These are phyloP conservation scores for Colletotrichum somersetense DNA, from an alignment of 2,329 filamentous ascomycete genomes.

Conservation along the genomic window DNA sequence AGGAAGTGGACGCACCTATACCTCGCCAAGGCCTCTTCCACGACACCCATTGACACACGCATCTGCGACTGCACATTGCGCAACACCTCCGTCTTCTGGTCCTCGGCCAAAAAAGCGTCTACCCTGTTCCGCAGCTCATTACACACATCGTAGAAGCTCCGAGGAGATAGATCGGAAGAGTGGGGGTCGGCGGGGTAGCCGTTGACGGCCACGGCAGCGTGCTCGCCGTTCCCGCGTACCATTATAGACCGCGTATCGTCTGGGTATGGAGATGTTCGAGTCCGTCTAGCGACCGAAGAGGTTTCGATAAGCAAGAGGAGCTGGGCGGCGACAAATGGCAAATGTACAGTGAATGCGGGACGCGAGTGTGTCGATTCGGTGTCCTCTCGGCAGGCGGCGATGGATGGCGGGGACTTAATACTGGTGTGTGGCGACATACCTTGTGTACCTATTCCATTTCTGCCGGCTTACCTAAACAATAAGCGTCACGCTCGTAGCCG, in stretches of 20 bases:
- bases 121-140: constrained; percentile 70
- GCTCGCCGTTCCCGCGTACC: constrained; percentile 28
- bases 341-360: constrained; percentile 14
- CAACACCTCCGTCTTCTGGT: constrained; percentile 68
- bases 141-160: constrained; percentile 57
- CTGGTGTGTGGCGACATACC: not conserved
- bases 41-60: constrained; percentile 76
- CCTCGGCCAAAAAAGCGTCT: constrained; percentile 73
- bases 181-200: constrained; percentile 41
- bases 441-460: constrained; percentile 23
- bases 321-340: not conserved
- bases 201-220: constrained; percentile 25
- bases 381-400: constrained; percentile 38
- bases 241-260: constrained; percentile 4
- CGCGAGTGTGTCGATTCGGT: constrained; percentile 26
- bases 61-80: constrained; percentile 80
- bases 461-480: constrained; percentile 24
- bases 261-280: not conserved
- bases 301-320: not conserved
- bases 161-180: constrained; percentile 34
- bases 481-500: rapidly evolving
- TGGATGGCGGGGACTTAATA: constrained; percentile 31
- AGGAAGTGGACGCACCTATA: constrained; percentile 72
- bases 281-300: not conserved
- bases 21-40: constrained; percentile 78